Evolutionary conservation across 352 stramenopile species (phyloP).

Genomic region (Pythium sukuiense): DNA sequence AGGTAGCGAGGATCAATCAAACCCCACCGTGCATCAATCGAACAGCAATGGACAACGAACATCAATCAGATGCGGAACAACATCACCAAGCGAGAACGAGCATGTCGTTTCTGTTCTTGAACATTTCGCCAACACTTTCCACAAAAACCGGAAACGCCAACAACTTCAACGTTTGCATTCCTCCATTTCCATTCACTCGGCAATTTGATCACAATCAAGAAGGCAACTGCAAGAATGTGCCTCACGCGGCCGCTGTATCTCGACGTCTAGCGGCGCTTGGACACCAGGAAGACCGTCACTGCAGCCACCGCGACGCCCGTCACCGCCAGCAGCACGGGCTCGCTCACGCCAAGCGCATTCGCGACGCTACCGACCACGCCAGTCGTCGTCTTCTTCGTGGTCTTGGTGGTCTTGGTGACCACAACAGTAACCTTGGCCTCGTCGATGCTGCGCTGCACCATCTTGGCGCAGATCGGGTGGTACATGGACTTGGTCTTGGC

Average conservation of each 20-base stretch:
- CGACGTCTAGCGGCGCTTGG: conserved; percentile 1
- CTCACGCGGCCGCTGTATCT: too few species aligned
- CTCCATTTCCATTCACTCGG: neutral
- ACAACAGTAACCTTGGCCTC: neutral
- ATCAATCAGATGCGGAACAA: neutral
- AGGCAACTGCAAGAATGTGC: too few species aligned
- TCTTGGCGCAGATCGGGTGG: too few species aligned
- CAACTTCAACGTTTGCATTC: conserved; percentile 1
- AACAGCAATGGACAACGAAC: neutral
- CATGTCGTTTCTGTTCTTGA: too few species aligned
- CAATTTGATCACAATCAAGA: neutral
- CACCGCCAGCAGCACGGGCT: neutral
- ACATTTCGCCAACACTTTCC: neutral
- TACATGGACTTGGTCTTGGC: conserved; percentile 41
- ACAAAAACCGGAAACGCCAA: neutral
- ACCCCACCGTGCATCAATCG: neutral
- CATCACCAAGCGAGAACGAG: neutral
- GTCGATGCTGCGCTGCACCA: conserved; percentile 36
- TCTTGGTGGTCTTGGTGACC: neutral
- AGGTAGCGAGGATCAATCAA: too few species aligned
- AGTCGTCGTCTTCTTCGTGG: neutral
- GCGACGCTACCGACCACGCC: conserved; percentile 1
- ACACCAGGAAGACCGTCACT: neutral
- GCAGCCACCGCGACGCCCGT: neutral
- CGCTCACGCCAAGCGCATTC: neutral